Conservation (phyloP, 805 yeast genomes). For the Hermanozyma aechmeae region DNA sequence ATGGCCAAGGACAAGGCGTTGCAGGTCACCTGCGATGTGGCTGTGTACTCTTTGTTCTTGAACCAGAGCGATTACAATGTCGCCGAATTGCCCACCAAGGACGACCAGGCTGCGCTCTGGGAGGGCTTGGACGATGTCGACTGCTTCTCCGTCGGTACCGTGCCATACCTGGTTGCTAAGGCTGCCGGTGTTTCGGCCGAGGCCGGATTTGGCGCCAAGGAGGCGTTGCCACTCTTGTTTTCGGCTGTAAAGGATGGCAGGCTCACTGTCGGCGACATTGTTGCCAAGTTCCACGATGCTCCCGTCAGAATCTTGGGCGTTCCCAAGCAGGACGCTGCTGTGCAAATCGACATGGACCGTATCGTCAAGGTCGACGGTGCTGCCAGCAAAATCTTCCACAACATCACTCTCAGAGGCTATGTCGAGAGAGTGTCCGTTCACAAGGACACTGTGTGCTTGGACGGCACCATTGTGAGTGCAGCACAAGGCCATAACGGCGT, state of each 20-base stretch:
- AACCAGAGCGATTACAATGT: conserved; percentile 66
- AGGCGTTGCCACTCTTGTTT: conserved; percentile 73
- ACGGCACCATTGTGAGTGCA: conserved; percentile 53
- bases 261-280: conserved; percentile 65
- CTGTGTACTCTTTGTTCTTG: conserved; percentile 70
- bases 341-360: conserved; percentile 82
- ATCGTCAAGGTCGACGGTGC: conserved; percentile 14
- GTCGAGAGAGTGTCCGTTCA: conserved; percentile 81
- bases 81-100: conserved; percentile 65
- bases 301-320: conserved; percentile 79
- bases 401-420: conserved; percentile 57
- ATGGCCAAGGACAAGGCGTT: conserved; percentile 79
- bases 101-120: conserved; percentile 82
- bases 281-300: conserved; percentile 64
- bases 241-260: conserved; percentile 70
- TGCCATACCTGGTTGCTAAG: conserved; percentile 66
- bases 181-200: conserved; percentile 50
- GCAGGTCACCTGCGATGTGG: conserved; percentile 83
- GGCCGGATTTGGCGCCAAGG: conserved; percentile 72
- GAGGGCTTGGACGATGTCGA: conserved; percentile 62
- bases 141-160: conserved; percentile 75
- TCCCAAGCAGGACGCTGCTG: conserved; percentile 67
- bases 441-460: conserved; percentile 74
- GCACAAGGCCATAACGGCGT: conserved; percentile 53
- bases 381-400: conserved; percentile 35